Conservation (phyloP, 1,284 basidiomycete species). For the Papiliotrema nemorosa region DNA sequence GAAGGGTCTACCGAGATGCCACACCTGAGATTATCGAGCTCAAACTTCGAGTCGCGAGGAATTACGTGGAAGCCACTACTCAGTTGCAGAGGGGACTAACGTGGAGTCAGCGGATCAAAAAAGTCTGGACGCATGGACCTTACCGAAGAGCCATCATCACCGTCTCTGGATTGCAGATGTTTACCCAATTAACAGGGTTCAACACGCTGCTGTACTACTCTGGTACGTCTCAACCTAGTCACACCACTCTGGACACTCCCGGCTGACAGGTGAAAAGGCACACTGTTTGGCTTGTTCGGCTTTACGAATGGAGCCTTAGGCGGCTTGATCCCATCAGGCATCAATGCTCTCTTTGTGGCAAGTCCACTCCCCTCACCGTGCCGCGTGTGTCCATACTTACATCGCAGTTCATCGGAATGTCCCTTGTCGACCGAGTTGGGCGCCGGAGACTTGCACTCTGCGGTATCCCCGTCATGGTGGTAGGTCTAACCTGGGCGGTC, state of each 20-base stretch:
- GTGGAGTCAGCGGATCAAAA: slow-evolving; percentile 9
- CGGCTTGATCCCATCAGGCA: slow-evolving; percentile 1
- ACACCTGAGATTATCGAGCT: slow-evolving; percentile 32
- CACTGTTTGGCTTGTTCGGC: neutral
- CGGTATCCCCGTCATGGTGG: slow-evolving; percentile 25
- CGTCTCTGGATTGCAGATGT: slow-evolving; percentile 15
- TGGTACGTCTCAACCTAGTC: neutral
- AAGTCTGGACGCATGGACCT: slow-evolving; percentile 17
- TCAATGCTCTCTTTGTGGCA: slow-evolving; percentile 5
- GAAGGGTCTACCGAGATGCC: slow-evolving; percentile 31
- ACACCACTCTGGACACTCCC: neutral
- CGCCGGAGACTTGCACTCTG: slow-evolving; percentile 27
- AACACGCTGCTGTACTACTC: neutral
- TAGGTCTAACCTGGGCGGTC: neutral
- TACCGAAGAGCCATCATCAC: slow-evolving; percentile 24
- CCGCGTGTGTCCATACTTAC: neutral
- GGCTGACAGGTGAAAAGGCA: too few relatives aligned
- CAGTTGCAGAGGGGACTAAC: slow-evolving; percentile 13
- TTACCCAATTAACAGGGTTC: slow-evolving; percentile 30
- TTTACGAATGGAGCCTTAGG: neutral
- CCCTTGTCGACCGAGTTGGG: slow-evolving; percentile 35
- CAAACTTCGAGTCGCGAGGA: slow-evolving; percentile 33
- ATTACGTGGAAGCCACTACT: slow-evolving; percentile 26
- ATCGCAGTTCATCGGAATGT: slow-evolving; percentile 2
- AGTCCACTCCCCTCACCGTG: neutral